Base-by-base conservation (phyloP, 441 rosid species). In the Pelargonium cotyledonis region DNA sequence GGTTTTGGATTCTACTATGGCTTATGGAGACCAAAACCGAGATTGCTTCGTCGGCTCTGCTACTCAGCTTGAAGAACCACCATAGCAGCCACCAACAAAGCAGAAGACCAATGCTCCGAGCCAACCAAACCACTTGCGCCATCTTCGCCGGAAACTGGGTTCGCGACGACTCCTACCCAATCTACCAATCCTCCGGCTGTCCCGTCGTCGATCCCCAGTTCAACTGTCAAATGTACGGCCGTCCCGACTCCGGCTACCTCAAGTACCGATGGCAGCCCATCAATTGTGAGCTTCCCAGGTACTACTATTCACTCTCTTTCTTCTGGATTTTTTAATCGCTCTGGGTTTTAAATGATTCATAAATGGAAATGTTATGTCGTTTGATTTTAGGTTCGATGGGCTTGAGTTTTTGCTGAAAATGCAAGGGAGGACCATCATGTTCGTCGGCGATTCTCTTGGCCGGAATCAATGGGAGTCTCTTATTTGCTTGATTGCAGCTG, bases 401-500 rank as follows among this genome's bases (percentile, higher is more conserved):
- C 72, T 76, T 35, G 84, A 86, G 43, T 91, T 91, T 85, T 62
- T 93, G 80, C 66, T 23, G 60, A 80, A 79, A 65, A 85, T 93
- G 98, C 80, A 76, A 64, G 89, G 89, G 77, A 87, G 81, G 80
- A 84, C 75, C 0, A 66, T 93, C 78, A 85, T 91, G 93, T 91
- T 91, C 67, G 98, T 88, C 49, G 98, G 98, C 63, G 98, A 90
- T 69, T 93, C 98, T 0, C 73, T 93, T 38, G 93, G 97, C 9
- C 78, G 88, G 73, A 89, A 90, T 73, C 98, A 93, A 80, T 89
- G 92, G 91, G 91, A 93, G 80, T 91, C 98, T 35, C 78, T 94
- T 84, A 81, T 85, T 65, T 94, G 97, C 65, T 71, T 89, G 94
- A 83, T 89, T 63, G 35, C 78, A 64, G 77, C 92, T 47, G 68